Evolutionary conservation across 2,329 filamentous ascomycete species (phyloP), one percentile per base, ranked within the genome.

Genomic region (Alternaria burnsii): DNA sequence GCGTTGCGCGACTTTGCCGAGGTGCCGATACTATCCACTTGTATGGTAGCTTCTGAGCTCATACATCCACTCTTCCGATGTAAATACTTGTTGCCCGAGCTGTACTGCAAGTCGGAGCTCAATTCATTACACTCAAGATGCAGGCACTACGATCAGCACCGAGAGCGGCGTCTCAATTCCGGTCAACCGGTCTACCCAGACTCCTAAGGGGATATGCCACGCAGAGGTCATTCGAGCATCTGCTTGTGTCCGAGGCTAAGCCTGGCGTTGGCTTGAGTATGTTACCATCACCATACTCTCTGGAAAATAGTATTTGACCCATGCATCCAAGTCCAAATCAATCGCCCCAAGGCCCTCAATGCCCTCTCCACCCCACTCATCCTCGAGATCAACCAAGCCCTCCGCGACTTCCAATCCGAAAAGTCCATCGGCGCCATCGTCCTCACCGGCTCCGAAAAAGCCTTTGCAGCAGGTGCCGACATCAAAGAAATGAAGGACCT

Each of bases 401-500:
- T 79, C 55, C 73, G 74, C 58, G 66, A 63, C 54, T 76, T 77
- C 63, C 76, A 79, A 58, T 62, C 72, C 46, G 68, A 72, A 57
- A 63, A 65, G 9, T 65, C 68, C 36, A 75, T 78, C 43, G 72
- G 72, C 55, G 76, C 77, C 56, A 73, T 79, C 40, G 77, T 99
- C 60, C 84, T 99, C 59, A 97, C 95, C 1, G 95, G 95, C 56
- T 96, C 91, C 46, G 85, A 93, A 68, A 93, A 90, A 80, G 94
- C 94, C 42, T 99, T 79, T 56, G 77, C 73, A 77, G 86, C 95
- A 44, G 95, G 95, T 52, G 95, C 95, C 62, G 95, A 99, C 80
- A 99, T 99, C 84, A 98, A 98, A 81, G 95, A 99, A 82, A 99
- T 99, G 95, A 91, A 93, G 30, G 89, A 93, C 62, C 88, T 97